Base-by-base conservation (phyloP, 2,329 filamentous ascomycete species). In the Sporothrix dimorphospora region DNA sequence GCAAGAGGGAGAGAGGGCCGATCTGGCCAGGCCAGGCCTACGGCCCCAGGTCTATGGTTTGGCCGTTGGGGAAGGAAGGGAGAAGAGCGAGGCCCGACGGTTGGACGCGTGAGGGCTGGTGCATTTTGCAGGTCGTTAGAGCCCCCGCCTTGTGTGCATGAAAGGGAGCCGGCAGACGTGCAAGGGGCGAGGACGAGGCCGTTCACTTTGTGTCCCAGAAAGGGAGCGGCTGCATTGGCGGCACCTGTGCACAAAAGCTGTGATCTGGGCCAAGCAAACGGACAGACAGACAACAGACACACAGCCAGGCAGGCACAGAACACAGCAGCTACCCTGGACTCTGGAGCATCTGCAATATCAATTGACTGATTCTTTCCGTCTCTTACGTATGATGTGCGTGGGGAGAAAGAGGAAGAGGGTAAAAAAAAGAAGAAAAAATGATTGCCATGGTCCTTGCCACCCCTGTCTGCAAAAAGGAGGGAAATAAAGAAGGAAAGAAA, bases 371-470 rank as follows among this genome's bases (percentile, higher is more conserved):
- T 61, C 9, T n/a, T 40, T 42, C 42, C 12, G 19, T 63, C 3
- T 42, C 21, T 63, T 63, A 24, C 57, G 38, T 63, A 42, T n/a
- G 34, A 21, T 42, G 34, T 63, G n/a, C 27, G 34, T 40, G 57
- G 57, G 16, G 57, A 40, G 19, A 24, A 34, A 9, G 14, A 34
- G 6, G 19, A 57, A 6, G 4, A 40, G 8, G n/a, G 30, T 19
- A 42, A 21, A 42, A 40, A 19, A 42, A 61, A 21, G 16, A 8
- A 53, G n/a, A 53, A 4, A 14, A 42, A 24, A 30, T 59, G 66
- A 69, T 57, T 57, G 49, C 24, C 66, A 69, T 69, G 49, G 66
- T 30, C 66, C 66, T 9, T 38, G 66, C 66, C 66, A 69, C 49
- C 66, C 66, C 66, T 69, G 66, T 69, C 49, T 55, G 30, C 66